phyloP scores from a whole-genome alignment of 768 basidiomycete species.

The Pleurotus salmoneostramineus region DNA sequence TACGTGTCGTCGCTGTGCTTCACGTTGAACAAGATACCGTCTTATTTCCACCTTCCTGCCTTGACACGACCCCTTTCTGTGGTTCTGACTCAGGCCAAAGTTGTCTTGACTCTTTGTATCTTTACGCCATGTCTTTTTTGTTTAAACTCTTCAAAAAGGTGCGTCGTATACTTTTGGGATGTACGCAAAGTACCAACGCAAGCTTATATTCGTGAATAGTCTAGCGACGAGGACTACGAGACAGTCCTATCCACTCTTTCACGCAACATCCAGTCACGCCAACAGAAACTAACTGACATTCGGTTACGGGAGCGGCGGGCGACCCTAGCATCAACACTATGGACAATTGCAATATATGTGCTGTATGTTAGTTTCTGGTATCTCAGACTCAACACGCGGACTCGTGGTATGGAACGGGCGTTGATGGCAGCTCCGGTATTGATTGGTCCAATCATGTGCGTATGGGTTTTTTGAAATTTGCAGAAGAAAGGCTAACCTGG shows the following conservation, averaged over 20 bases:
- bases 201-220: constrained; percentile 4
- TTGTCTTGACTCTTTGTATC: no score
- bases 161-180: background rate
- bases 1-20: no score
- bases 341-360: constrained; percentile 72
- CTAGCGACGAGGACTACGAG: constrained; percentile 73
- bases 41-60: no score
- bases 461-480: constrained; percentile 13
- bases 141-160: background rate
- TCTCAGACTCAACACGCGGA: constrained; percentile 29
- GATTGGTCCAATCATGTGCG: constrained; percentile 77
- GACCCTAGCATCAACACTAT: constrained; percentile 73
- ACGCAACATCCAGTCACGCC: constrained; percentile 66
- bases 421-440: constrained; percentile 56
- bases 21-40: no score
- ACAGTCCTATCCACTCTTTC: constrained; percentile 65
- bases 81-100: no score
- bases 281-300: constrained; percentile 74
- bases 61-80: no score
- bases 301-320: constrained; percentile 81
- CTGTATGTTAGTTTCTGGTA: constrained; percentile 76
- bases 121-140: background rate
- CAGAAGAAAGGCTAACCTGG: constrained; percentile 5
- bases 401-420: constrained; percentile 34
- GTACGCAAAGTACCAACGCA: background rate